Evolutionary conservation across 306 rosid genomes (phyloP), one percentile per base, ranked within the genome.

Genomic region (Corylus avellana): DNA sequence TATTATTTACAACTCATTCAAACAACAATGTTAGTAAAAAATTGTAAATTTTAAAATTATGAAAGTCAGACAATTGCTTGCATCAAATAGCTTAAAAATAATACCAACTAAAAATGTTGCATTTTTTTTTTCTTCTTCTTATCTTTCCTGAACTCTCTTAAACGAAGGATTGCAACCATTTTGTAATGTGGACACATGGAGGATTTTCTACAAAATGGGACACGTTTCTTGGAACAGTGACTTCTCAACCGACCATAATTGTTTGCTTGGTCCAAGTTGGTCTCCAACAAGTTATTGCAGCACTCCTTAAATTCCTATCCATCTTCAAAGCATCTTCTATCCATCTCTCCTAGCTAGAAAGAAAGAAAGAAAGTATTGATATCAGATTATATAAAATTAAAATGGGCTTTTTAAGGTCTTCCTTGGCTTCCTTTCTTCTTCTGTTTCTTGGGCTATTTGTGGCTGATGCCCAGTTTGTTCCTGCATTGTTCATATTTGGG

Each of bases 401-500:
- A 0, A 87, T 87, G 94, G 84, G 75, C 8, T 73, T 29, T 49
- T 55, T 78, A 63, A 71, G 79, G 58, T 83, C 77, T 75, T 70
- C 44, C 46, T 74, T 86, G 35, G 62, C 53, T 70, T 77, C 18
- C 35, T 70, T 78, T 44, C 47, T 85, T 83, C 61, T 86, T 64
- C 70, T 74, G 42, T 57, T 72, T 75, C 20, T 83, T 74, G 8
- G 75, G 78, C 51, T 85, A 49, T 53, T 69, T 74, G 75, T 75
- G 83, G 79, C 76, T 20, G 59, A 88, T 78, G 94, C 85, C 48
- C 90, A 88, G 81, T 81, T 90, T 53, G 91, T 93, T 59, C 98
- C 92, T n/a, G 93, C 94, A 29, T 20, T 93, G 80, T 83, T 93
- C 86, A 79, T 89, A 57, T 93, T 93, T 79, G 98, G 94, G 59